phyloP scores from a whole-genome alignment of 2,329 filamentous ascomycete species.

The Colletotrichum filicis region DNA sequence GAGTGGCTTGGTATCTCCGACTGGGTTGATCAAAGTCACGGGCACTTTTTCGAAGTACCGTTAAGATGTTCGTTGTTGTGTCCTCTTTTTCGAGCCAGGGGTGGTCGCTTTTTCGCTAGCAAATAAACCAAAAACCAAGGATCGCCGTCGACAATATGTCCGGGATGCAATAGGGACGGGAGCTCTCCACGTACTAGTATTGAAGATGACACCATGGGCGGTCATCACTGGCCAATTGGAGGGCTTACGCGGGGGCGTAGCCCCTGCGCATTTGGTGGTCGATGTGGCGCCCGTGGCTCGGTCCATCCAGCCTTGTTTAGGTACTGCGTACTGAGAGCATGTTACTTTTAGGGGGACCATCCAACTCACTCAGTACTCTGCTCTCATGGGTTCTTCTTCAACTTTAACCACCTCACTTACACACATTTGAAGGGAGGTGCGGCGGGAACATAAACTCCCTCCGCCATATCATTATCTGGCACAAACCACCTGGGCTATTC shows the following conservation, averaged over 20 bases:
- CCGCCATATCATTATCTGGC: background rate
- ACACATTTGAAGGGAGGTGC: slow-evolving; percentile 1
- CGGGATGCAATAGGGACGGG: background rate
- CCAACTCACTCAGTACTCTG: background rate
- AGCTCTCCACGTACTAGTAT: slow-evolving; percentile 19
- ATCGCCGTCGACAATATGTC: background rate
- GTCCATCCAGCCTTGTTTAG: slow-evolving; percentile 16
- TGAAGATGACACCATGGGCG: slow-evolving; percentile 28
- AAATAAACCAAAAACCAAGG: slow-evolving; percentile 15
- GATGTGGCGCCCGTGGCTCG: slow-evolving; percentile 25
- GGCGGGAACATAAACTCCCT: background rate
- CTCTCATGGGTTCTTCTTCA: background rate
- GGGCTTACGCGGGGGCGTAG: background rate
- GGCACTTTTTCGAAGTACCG: background rate
- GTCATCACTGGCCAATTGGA: slow-evolving; percentile 28
- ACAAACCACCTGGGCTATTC: background rate
- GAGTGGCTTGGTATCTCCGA: background rate
- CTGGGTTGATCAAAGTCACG: background rate
- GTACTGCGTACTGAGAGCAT: background rate
- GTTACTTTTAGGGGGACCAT: background rate
- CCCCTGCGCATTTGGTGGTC: background rate
- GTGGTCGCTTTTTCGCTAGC: slow-evolving; percentile 1
- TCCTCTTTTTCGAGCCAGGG: slow-evolving; percentile 19
- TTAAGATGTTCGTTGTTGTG: background rate
- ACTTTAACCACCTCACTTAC: slow-evolving; percentile 2